Evolutionary conservation across 2,329 filamentous ascomycete genomes (phyloP).

Genomic region (Hypomyces perniciosus): DNA sequence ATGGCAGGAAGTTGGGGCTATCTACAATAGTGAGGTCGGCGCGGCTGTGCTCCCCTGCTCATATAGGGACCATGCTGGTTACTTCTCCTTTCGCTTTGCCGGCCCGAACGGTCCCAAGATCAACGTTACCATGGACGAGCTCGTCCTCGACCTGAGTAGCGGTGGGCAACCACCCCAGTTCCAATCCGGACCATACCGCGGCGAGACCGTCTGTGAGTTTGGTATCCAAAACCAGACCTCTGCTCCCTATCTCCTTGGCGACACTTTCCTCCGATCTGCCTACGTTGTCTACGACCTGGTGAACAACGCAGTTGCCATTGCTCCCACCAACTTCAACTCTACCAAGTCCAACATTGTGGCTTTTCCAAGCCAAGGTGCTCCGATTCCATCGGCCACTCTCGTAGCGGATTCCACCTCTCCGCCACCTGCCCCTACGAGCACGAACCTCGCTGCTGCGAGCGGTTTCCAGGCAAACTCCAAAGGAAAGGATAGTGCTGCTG

Average conservation of each 20-base stretch:
- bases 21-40: slow-evolving; percentile 32
- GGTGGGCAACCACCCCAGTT: slow-evolving; percentile 30
- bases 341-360: slow-evolving; percentile 44
- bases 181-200: slow-evolving; percentile 35
- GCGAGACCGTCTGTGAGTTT: slow-evolving; percentile 46
- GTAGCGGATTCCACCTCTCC: slow-evolving; percentile 28
- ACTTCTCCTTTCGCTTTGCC: slow-evolving; percentile 50
- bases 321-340: slow-evolving; percentile 50
- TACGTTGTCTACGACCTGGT: slow-evolving; percentile 56
- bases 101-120: slow-evolving; percentile 43
- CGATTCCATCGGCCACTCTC: slow-evolving; percentile 44
- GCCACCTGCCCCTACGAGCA: slow-evolving; percentile 15
- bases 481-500: slow-evolving; percentile 14
- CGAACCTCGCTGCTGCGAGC: slow-evolving; percentile 23
- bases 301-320: slow-evolving; percentile 52
- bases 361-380: slow-evolving; percentile 43
- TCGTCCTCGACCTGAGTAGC: slow-evolving; percentile 43
- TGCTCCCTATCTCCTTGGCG: slow-evolving; percentile 45
- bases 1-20: slow-evolving; percentile 50
- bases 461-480: slow-evolving; percentile 23
- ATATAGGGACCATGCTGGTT: slow-evolving; percentile 37
- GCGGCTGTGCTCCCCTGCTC: slow-evolving; percentile 46
- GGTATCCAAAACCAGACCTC: slow-evolving; percentile 48
- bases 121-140: slow-evolving; percentile 49
- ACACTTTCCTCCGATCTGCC: slow-evolving; percentile 53